Base-by-base conservation (phyloP, 1,284 basidiomycete species). In the Cryptococcus jaspeensis region DNA sequence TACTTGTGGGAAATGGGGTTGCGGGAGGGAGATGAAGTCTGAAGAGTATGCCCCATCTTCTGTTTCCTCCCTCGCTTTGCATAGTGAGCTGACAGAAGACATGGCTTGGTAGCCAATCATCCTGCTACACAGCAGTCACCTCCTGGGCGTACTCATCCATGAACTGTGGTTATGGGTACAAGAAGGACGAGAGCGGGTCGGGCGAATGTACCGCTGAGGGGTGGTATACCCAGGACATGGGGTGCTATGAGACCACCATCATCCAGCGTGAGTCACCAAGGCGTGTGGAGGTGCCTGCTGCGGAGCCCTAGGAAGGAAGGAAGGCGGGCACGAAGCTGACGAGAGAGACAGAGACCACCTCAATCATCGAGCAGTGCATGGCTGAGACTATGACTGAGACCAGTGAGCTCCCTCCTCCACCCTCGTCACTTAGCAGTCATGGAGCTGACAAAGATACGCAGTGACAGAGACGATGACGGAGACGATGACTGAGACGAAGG, bases 201-300 rank as follows among this genome's bases (percentile, higher is more conserved):
- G 63, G 63, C 1, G 59, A 60, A 25, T 67, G 63, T 50, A 44
- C 52, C 5, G 44, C 55, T 22, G 37, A 51, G 20, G 56, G 43
- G 13, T 67, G 65, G 65, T 67, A 60, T 54, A 28, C 54, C n/a
- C 50, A 52, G 9, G 56, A 56, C 11, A 37, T 54, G 41, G 63
- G 65, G 25, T 67, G 65, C 43, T 67, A 60, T 44, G 65, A 67
- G 60, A 67, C 61, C 8, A 67, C 61, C 16, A 65, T 67, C 56
- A 62, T 67, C 18, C 56, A 61, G 49, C 53, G 61, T 64, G n/a
- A 25, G 58, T 59, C 32, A 23, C 13, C 12, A 6, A n/a, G 25
- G 13, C 32, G 12, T 2, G 25, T 16, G 37, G 8, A 22, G 5
- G 28, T 32, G 9, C 28, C 28, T 32, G 28, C 28, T 32, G 28